These are phyloP conservation scores for Rutstroemia sp. DNA, from an alignment of 2,329 filamentous ascomycete species.

Conservation along the genomic window DNA sequence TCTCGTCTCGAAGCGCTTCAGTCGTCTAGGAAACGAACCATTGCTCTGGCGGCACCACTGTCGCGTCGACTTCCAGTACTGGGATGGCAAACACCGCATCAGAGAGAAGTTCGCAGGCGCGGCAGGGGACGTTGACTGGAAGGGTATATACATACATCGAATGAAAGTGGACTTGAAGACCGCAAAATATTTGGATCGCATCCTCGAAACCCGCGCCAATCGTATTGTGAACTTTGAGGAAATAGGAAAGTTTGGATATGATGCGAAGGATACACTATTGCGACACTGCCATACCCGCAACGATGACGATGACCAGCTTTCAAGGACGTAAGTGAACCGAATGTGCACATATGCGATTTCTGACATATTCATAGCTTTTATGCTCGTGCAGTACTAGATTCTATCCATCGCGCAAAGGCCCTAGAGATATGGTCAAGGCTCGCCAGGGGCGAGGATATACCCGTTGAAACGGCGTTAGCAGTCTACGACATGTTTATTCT, in stretches of 20 bases:
- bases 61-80: slow-evolving; percentile 59
- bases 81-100: slow-evolving; percentile 62
- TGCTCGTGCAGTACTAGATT: slow-evolving; percentile 64
- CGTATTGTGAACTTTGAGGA: slow-evolving; percentile 63
- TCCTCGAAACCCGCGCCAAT: slow-evolving; percentile 63
- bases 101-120: slow-evolving; percentile 44
- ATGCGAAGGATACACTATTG: slow-evolving; percentile 79
- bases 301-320: slow-evolving; percentile 64
- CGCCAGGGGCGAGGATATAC: slow-evolving; percentile 39
- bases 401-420: slow-evolving; percentile 73
- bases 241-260: slow-evolving; percentile 70
- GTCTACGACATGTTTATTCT: slow-evolving; percentile 88
- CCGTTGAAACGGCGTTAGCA: slow-evolving; percentile 68
- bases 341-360: background rate
- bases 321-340: slow-evolving; percentile 47
- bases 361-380: slow-evolving; percentile 52
- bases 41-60: slow-evolving; percentile 80
- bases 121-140: slow-evolving; percentile 64
- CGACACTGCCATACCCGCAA: slow-evolving; percentile 52
- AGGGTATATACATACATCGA: slow-evolving; percentile 53
- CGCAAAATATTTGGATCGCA: slow-evolving; percentile 51
- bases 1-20: slow-evolving; percentile 54
- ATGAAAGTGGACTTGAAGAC: slow-evolving; percentile 45
- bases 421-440: slow-evolving; percentile 68
- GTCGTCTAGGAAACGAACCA: slow-evolving; percentile 59